These are phyloP conservation scores for Elsinoe australis DNA, from an alignment of 2,329 filamentous ascomycete species.

Conservation along the genomic window DNA sequence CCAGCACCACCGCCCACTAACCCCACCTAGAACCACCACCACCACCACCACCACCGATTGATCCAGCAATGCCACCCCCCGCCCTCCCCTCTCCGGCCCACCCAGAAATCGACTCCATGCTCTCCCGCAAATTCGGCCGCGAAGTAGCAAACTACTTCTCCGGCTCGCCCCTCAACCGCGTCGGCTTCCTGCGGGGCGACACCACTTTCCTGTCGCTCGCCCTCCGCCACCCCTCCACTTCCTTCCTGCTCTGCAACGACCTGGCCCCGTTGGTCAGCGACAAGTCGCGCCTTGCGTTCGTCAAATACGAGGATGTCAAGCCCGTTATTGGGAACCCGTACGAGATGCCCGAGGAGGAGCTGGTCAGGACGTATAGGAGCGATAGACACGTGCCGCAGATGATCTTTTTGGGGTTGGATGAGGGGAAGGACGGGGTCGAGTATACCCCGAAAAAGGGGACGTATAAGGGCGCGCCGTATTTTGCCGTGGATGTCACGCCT, in stretches of 20 bases:
- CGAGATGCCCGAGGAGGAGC: conserved; percentile 60
- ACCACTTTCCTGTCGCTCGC: conserved; percentile 62
- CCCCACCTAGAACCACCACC: too few species aligned
- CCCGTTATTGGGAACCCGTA: conserved; percentile 68
- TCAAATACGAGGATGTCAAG: conserved; percentile 60
- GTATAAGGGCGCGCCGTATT: conserved; percentile 75
- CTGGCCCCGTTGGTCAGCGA: conserved; percentile 65
- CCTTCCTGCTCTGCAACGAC: conserved; percentile 72
- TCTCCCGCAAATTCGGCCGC: conserved; percentile 68
- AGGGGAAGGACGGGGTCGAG: conserved; percentile 42
- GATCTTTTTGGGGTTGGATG: conserved; percentile 78
- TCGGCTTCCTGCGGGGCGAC: conserved; percentile 69
- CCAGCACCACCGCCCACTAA: too few species aligned
- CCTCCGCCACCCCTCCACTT: conserved; percentile 55
- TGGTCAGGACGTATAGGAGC: conserved; percentile 68
- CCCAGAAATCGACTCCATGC: conserved; percentile 57
- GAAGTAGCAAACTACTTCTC: conserved; percentile 81
- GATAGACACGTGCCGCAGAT: conserved; percentile 58
- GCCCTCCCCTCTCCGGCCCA: conserved; percentile 52
- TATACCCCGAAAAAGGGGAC: conserved; percentile 57
- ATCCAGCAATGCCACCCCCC: conserved; percentile 34
- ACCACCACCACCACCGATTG: too few species aligned
- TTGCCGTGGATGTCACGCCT: conserved; percentile 82
- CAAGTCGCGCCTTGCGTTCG: conserved; percentile 54
- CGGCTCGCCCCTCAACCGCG: conserved; percentile 65